phyloP scores from a whole-genome alignment of 805 yeast genomes.

The Starmera caribaea region DNA sequence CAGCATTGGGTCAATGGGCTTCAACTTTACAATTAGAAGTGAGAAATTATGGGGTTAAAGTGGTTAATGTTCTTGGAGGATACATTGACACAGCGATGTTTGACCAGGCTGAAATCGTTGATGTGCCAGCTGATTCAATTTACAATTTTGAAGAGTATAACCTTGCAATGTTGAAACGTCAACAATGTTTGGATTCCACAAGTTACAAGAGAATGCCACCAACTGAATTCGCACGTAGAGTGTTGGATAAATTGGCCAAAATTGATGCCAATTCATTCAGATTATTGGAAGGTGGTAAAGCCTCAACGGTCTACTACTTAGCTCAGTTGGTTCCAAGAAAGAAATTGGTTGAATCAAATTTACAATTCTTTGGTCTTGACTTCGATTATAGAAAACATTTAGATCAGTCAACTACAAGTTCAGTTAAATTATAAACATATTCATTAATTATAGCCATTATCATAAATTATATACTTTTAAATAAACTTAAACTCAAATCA shows the following conservation, averaged over 20 bases:
- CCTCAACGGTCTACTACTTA: conserved; percentile 5
- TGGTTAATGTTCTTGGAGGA: conserved; percentile 30
- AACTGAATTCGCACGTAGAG: conserved; percentile 28
- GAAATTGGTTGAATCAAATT: conserved; percentile 7
- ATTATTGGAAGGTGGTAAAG: conserved; percentile 13
- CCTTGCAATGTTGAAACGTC: conserved; percentile 2
- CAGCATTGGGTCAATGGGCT: conserved; percentile 30
- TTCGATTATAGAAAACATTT: conserved; percentile 15
- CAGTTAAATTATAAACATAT: background rate
- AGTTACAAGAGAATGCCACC: conserved; percentile 19
- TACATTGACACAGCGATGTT: conserved; percentile 27
- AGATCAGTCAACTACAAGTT: background rate
- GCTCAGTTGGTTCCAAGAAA: conserved; percentile 5
- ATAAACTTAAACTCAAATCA: background rate
- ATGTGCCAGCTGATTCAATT: conserved; percentile 6
- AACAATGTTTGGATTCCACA: background rate
- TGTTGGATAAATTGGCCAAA: conserved; percentile 25
- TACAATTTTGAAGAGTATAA: conserved; percentile 6
- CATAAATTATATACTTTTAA: background rate
- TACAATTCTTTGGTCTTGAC: conserved; percentile 11
- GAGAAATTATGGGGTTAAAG: conserved; percentile 28
- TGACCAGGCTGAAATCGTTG: conserved; percentile 1
- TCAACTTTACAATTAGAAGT: conserved; percentile 24
- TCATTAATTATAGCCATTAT: background rate
- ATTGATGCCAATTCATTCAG: conserved; percentile 9